Evolutionary conservation across 208 protist genomes (phyloP).

Genomic region (Plasmodiophora brassicae): DNA sequence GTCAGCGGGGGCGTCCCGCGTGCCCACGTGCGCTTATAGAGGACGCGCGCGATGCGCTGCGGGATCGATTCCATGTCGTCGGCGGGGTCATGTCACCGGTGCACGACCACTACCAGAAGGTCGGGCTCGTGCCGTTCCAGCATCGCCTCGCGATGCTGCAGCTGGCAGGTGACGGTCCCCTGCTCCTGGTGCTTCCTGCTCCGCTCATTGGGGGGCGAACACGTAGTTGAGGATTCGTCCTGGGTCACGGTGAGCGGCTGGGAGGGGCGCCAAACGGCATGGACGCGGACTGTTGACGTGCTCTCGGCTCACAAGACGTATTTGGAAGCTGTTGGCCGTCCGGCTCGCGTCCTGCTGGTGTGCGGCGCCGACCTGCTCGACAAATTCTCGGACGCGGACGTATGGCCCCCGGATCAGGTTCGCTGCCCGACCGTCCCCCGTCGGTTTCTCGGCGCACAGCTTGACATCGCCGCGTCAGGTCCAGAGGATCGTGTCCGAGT

Average conservation of each 20-base stretch:
- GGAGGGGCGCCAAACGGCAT: not conserved
- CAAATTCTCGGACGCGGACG: not conserved
- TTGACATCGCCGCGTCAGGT: not conserved
- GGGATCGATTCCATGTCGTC: not conserved
- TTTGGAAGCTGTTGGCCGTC: not conserved
- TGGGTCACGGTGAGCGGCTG: not conserved
- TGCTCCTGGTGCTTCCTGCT: not conserved
- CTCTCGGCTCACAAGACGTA: not conserved
- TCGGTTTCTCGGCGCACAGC: not conserved
- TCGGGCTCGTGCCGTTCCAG: not conserved
- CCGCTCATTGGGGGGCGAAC: not conserved
- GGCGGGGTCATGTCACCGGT: constrained; percentile 17
- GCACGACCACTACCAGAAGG: constrained; percentile 21
- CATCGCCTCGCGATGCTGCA: not conserved
- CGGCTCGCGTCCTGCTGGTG: not conserved
- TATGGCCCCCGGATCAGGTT: constrained; percentile 30
- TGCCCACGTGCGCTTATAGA: not conserved
- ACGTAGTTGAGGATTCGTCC: not conserved
- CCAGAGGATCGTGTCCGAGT: not conserved
- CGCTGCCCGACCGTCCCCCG: not conserved
- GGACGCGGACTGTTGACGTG: not conserved
- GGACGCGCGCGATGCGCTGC: not conserved
- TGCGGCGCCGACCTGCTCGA: constrained; percentile 2
- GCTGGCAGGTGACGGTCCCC: constrained; percentile 14
- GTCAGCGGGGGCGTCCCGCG: not conserved